Base-by-base conservation (phyloP, 495 filamentous ascomycete genomes). In the Podospora appendiculata region DNA sequence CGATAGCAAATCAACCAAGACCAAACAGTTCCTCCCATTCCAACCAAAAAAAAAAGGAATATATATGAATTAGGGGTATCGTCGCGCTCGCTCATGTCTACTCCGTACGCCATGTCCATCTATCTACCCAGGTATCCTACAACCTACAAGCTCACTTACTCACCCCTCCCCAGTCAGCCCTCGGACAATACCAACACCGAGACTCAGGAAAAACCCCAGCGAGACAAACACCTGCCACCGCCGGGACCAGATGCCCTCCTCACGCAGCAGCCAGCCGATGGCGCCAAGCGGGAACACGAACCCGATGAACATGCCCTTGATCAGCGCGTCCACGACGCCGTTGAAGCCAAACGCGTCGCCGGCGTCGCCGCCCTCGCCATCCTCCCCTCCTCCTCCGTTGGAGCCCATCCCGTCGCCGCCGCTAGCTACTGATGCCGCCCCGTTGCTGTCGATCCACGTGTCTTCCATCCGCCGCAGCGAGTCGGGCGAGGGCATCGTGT, bases 281-380 rank as follows among this genome's bases (percentile, higher is more conserved):
- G 88, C 89, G 0, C 86, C 90, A 41, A 97, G 65, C 32, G 93
- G 91, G 84, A 90, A 98, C 64, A 98, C 85, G 70, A 96, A 96
- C 17, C 93, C 93, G 61, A 90, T 88, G 25, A 93, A 69, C 60
- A 87, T 89, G 1, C 91, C 93, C 72, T 81, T 87, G 58, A 96
- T 77, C 78, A 95, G 82, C 66, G 94, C 87, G 67, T 95, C 91
- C 40, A 93, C 57, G 16, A 72, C 52, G 0, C 61, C 69, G 39
- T 58, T 59, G 44, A 91, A 44, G 7, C 69, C 66, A 3, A 63
- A 53, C 49, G 75, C 79, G n/a, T 73, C 73, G 32, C 58, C 53
- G 12, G 56, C 58, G 2, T 63, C 70, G 17, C n/a, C 43, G 1
- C 54, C 59, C 5, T 58, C 56, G 8, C 59, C 58, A 9, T 56